These are phyloP conservation scores for Turnera subulata DNA, from an alignment of 345 rosid genomes.

Conservation along the genomic window DNA sequence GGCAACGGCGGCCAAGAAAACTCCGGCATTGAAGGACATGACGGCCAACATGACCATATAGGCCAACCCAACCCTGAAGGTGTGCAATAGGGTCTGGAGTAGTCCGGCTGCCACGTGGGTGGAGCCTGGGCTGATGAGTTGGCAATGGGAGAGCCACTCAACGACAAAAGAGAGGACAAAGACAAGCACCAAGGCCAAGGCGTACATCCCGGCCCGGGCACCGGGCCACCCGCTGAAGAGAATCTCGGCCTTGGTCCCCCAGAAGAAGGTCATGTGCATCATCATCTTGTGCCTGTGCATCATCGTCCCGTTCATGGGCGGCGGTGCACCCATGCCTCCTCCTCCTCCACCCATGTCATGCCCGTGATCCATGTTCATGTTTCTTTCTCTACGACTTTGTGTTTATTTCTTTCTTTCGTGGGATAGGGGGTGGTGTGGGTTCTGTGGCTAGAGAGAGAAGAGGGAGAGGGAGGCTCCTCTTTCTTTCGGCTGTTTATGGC, in stretches of 20 bases:
- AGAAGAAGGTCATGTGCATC: constrained; percentile 50
- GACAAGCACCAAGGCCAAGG: constrained; percentile 40
- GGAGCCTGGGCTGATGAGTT: constrained; percentile 23
- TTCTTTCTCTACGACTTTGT: no score
- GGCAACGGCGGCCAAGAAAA: constrained; percentile 58
- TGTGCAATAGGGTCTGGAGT: constrained; percentile 43
- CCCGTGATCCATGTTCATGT: constrained; percentile 1
- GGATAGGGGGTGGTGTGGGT: no score
- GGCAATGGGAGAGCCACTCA: constrained; percentile 56
- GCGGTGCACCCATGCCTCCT: constrained; percentile 1
- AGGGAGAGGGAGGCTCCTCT: no score
- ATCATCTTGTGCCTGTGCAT: constrained; percentile 36
- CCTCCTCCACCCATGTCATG: background rate
- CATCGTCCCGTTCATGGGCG: constrained; percentile 18
- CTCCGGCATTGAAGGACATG: constrained; percentile 86
- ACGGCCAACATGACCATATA: constrained; percentile 75
- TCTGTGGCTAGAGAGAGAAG: no score
- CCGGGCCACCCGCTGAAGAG: constrained; percentile 80
- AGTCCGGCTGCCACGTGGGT: constrained; percentile 37
- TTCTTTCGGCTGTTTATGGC: no score
- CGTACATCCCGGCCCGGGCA: constrained; percentile 45
- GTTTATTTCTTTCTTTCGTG: no score
- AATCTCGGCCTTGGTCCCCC: constrained; percentile 56
- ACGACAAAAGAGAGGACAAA: constrained; percentile 40
- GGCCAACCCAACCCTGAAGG: constrained; percentile 48